Evolutionary conservation across 2,329 filamentous ascomycete genomes (phyloP), one percentile per base, ranked within the genome.

Genomic region (Rhynchosporium agropyri): DNA sequence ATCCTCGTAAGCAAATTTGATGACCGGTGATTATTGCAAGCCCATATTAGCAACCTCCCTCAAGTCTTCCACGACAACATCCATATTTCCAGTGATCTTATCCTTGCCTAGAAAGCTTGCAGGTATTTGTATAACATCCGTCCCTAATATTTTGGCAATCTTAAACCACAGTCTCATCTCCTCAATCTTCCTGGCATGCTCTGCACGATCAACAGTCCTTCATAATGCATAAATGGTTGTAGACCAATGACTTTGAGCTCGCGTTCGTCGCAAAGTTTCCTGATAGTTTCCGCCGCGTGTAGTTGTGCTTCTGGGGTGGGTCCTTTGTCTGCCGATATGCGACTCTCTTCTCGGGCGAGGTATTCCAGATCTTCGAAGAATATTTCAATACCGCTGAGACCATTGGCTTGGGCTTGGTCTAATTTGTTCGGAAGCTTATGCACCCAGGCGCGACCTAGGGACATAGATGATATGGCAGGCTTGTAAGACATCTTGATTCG

Each of bases 181-280:
- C 31, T 83, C 78, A 48, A 92, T 77, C 1, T 84, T 78, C 20
- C 78, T 75, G 2, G 75, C 74, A 71, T 91, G 89, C 64, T 84
- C 79, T 15, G 76, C 68, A 12, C 88, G 80, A 75, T 92, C 4
- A 85, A 61, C 0, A 92, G 80, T 0, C 90, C 91, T 66, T 92
- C 90, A 75, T 89, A 92, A 76, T 91, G 85, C 78, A 86, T 83
- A 72, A 94, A 92, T 0, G 91, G 90, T 71, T 92, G 90, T 0
- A 93, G 80, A 65, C 85, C 88, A 68, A 91, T 79, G 68, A 91
- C 83, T 3, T 77, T 70, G n/a, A 91, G 79, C 29, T 73, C 75
- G 28, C 85, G 79, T 3, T 79, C 77, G n/a, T 79, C 74, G 76
- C 88, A 91, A 42, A 91, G 79, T 0, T 76, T 71, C 33, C 79